Evolutionary conservation across 2,329 filamentous ascomycete genomes (phyloP).

Genomic region (Colletotrichum plurivorum): DNA sequence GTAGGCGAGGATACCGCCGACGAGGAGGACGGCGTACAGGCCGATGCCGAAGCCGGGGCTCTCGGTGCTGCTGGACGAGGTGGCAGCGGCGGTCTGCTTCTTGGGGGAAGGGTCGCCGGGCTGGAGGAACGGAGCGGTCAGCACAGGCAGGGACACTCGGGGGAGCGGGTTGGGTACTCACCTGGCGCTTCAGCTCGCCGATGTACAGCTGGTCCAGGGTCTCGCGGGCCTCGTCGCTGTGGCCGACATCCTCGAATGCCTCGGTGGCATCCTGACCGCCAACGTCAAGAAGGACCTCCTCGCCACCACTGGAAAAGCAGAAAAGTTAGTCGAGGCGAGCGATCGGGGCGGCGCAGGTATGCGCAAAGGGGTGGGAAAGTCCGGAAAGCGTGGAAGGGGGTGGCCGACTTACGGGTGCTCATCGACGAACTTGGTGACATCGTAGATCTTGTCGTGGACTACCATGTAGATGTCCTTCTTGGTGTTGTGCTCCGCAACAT

Average conservation of each 20-base stretch:
- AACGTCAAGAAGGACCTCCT: constrained; percentile 97
- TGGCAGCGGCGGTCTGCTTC: constrained; percentile 64
- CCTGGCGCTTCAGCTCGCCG: constrained; percentile 84
- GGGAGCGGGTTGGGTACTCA: constrained; percentile 60
- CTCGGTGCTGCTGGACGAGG: constrained; percentile 62
- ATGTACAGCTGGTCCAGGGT: constrained; percentile 84
- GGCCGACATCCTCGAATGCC: constrained; percentile 98
- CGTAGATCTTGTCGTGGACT: constrained; percentile 97
- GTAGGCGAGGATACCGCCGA: constrained; percentile 84
- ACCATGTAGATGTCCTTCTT: constrained; percentile 96
- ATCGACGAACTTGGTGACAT: constrained; percentile 89
- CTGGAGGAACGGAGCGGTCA: constrained; percentile 58
- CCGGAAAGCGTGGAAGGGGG: too few species aligned
- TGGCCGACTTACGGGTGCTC: constrained; percentile 84
- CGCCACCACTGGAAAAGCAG: constrained; percentile 81
- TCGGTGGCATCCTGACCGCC: constrained; percentile 96
- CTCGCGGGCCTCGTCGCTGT: constrained; percentile 98
- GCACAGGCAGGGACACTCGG: constrained; percentile 22
- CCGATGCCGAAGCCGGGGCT: constrained; percentile 78
- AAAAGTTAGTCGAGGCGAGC: constrained; percentile 14
- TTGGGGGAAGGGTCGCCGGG: constrained; percentile 85
- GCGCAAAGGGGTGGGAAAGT: not conserved
- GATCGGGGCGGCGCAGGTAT: not conserved
- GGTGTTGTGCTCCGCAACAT: constrained; percentile 87
- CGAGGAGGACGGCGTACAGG: constrained; percentile 84